Base-by-base conservation (phyloP, 1,284 basidiomycete species). In the Golubevia pallescens region DNA sequence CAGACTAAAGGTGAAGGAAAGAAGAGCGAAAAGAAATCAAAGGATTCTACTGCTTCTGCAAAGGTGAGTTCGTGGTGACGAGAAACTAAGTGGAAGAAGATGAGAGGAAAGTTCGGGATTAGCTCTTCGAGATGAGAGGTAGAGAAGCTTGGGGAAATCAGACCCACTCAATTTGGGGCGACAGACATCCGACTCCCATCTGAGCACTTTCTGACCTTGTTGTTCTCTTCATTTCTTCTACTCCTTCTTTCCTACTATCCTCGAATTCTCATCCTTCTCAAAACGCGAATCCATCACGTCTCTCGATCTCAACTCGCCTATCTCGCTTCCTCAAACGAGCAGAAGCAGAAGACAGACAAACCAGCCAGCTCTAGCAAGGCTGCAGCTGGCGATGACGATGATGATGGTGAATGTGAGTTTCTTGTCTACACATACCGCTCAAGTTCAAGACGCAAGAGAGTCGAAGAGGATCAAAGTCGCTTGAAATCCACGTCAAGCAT, bases 111-210 rank as follows among this genome's bases (percentile, higher is more conserved):
- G 60, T 64, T 67, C 59, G 69, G 57, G 80, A 85, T 16, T 48
- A 13, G 13, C 42, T 48, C 42, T 48, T 16, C 10, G 42, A 10
- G 8, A 16, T 16, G 8, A 88, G 66, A 87, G 86, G 24, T 89
- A 88, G 1, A 87, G 88, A 1, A 89, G 88, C 86, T 90, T 89
- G 85, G 89, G 89, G 64, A 80, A 87, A 0, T 89, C 89, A 1
- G 88, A 90, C 19, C 90, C 90, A 71, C n/a, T n/a, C n/a, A n/a
- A n/a, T n/a, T n/a, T n/a, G n/a, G n/a, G n/a, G n/a, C n/a, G n/a
- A n/a, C n/a, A n/a, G n/a, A n/a, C n/a, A n/a, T n/a, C n/a, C n/a
- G n/a, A n/a, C n/a, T n/a, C n/a, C n/a, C n/a, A n/a, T n/a, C n/a
- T n/a, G n/a, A n/a, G n/a, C n/a, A n/a, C n/a, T n/a, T n/a, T n/a